Evolutionary conservation across 2,329 filamentous ascomycete genomes (phyloP).

Genomic region (Aureobasidium vineae): DNA sequence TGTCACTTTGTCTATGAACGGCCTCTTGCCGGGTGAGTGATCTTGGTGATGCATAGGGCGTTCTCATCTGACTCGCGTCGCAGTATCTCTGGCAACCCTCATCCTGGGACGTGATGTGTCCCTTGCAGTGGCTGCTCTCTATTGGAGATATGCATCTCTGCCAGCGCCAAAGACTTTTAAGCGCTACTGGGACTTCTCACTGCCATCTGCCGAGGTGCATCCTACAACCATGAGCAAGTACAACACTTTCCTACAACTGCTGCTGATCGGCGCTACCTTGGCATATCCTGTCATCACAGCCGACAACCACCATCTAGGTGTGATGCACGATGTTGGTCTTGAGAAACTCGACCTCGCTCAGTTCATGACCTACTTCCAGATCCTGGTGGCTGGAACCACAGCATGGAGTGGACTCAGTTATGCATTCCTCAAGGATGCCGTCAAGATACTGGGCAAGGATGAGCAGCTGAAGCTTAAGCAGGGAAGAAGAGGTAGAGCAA

Average conservation of each 20-base stretch:
- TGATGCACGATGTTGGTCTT: slow-evolving; percentile 32
- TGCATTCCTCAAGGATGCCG: slow-evolving; percentile 83
- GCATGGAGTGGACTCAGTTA: slow-evolving; percentile 94
- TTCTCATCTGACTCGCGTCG: background rate
- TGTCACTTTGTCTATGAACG: slow-evolving; percentile 78
- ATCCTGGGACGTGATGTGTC: slow-evolving; percentile 87
- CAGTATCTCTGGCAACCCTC: slow-evolving; percentile 82
- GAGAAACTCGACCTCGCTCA: slow-evolving; percentile 37
- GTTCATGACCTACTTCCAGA: slow-evolving; percentile 54
- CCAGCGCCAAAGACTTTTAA: slow-evolving; percentile 89
- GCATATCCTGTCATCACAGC: slow-evolving; percentile 66
- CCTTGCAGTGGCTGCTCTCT: slow-evolving; percentile 81
- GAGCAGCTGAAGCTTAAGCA: slow-evolving; percentile 50
- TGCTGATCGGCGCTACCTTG: slow-evolving; percentile 80
- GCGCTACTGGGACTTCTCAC: slow-evolving; percentile 95
- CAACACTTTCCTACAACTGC: slow-evolving; percentile 90
- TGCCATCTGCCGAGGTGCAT: slow-evolving; percentile 81
- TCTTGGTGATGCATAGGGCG: background rate
- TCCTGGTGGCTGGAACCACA: slow-evolving; percentile 82
- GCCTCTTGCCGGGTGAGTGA: slow-evolving; percentile 68
- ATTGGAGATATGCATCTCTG: slow-evolving; percentile 93
- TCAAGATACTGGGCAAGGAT: slow-evolving; percentile 69
- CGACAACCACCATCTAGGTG: slow-evolving; percentile 31
- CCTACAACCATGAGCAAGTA: slow-evolving; percentile 81
- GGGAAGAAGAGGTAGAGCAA: slow-evolving; percentile 48